Conservation (phyloP, 805 yeast genomes). For the Wickerhamomyces subpelliculosus region DNA sequence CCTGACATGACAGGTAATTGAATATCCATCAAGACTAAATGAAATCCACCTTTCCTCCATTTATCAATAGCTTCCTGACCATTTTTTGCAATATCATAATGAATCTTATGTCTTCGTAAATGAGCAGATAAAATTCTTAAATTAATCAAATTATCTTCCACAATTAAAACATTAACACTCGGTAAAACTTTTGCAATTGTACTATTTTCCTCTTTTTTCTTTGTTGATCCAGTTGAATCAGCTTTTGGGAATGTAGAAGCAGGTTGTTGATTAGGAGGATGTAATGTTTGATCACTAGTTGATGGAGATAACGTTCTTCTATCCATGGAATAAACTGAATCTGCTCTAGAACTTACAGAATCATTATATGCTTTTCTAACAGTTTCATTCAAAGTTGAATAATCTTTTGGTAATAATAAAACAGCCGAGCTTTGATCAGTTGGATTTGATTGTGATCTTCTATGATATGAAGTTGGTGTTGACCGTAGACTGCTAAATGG, state of each 20-base stretch:
- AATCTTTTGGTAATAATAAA: constrained; percentile 14
- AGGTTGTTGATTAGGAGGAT: background rate
- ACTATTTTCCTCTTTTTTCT: constrained; percentile 11
- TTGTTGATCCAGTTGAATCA: background rate
- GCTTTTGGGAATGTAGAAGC: background rate
- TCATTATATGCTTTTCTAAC: background rate
- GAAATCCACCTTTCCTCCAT: constrained; percentile 94
- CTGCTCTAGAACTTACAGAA: background rate
- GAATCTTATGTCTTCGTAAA: constrained; percentile 76
- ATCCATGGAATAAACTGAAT: background rate
- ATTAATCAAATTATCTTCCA: constrained; percentile 93
- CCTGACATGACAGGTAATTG: constrained; percentile 96
- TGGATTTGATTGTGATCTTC: constrained; percentile 20
- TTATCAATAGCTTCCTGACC: constrained; percentile 93
- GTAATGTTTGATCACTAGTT: background rate
- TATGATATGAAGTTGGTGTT: constrained; percentile 10
- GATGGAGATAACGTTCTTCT: background rate
- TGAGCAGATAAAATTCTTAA: constrained; percentile 88
- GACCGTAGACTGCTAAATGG: constrained; percentile 2
- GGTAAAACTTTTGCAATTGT: constrained; percentile 64
- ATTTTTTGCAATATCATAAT: constrained; percentile 80
- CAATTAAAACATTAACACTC: constrained; percentile 83
- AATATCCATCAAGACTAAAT: constrained; percentile 92
- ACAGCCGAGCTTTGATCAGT: constrained; percentile 20
- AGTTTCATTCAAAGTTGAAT: constrained; percentile 1